Conservation (phyloP, 768 basidiomycete genomes). For the Auriscalpium vulgare region DNA sequence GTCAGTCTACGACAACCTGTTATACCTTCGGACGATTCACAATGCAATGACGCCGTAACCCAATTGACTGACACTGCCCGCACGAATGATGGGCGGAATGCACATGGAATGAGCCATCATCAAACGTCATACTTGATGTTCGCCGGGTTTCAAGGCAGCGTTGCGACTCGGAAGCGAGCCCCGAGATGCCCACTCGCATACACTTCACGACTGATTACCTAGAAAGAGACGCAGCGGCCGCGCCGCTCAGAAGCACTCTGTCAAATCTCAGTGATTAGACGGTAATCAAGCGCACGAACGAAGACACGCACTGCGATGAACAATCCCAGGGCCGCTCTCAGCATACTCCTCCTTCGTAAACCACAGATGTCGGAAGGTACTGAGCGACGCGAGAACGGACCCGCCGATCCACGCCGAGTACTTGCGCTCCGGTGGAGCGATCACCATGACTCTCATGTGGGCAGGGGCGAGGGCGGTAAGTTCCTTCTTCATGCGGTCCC, state of each 20-base stretch:
- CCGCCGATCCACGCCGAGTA: constrained; percentile 94
- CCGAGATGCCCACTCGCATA: too few species aligned
- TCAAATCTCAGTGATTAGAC: neutral
- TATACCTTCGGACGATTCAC: too few species aligned
- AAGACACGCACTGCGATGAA: constrained; percentile 29
- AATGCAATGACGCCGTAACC: too few species aligned
- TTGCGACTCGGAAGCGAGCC: too few species aligned
- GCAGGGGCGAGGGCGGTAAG: constrained; percentile 77
- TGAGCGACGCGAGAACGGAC: constrained; percentile 76
- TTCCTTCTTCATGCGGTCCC: constrained; percentile 93
- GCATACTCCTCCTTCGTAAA: constrained; percentile 78
- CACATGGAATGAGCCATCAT: too few species aligned
- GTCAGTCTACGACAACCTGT: too few species aligned
- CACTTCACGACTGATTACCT: too few species aligned
- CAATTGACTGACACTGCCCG: too few species aligned
- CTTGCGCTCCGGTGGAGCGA: constrained; percentile 87
- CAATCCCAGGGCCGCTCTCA: neutral
- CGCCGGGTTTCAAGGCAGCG: too few species aligned
- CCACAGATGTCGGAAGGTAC: constrained; percentile 95
- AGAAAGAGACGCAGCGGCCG: too few species aligned
- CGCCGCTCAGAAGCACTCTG: constrained; percentile 28
- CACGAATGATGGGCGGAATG: too few species aligned
- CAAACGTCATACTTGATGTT: too few species aligned
- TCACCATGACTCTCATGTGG: constrained; percentile 91
- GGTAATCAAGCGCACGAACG: neutral